Conservation (phyloP, 2,329 filamentous ascomycete genomes). For the Diaporthe aspalathi region DNA sequence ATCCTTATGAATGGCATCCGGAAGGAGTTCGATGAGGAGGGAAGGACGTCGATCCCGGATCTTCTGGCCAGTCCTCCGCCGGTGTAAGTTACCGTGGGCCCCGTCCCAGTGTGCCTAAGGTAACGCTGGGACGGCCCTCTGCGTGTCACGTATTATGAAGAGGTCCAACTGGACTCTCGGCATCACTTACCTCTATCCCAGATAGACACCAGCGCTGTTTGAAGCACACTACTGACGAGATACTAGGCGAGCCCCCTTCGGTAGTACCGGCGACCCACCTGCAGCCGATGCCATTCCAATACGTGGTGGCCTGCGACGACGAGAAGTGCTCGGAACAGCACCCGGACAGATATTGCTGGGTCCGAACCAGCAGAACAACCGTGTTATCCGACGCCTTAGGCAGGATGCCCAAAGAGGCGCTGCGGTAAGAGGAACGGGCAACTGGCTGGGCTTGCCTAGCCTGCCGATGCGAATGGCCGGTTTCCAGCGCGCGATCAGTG, state of each 20-base stretch:
- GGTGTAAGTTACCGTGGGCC: not conserved
- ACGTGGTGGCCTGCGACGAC: not conserved
- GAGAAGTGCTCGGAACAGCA: not conserved
- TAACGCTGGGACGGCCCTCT: not conserved
- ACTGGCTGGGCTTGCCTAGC: not conserved
- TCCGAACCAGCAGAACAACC: not conserved
- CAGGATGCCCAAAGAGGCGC: not conserved
- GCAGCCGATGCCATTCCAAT: not conserved
- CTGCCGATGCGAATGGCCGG: not conserved
- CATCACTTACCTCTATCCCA: not conserved
- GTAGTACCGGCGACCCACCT: too few relatives aligned
- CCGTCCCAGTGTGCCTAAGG: not conserved
- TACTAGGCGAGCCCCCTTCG: not conserved
- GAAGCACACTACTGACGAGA: not conserved
- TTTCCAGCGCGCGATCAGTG: not conserved
- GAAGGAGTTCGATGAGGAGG: not conserved
- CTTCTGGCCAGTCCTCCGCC: not conserved
- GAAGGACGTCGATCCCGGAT: constrained; percentile 3
- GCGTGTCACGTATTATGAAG: not conserved
- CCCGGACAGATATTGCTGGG: not conserved
- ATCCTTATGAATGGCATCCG: not conserved
- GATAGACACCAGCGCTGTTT: too few relatives aligned
- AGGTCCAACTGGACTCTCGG: not conserved
- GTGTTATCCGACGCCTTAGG: not conserved
- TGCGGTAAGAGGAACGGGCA: not conserved